Conservation (phyloP, 2,329 filamentous ascomycete genomes). For the Penicillium paneum region DNA sequence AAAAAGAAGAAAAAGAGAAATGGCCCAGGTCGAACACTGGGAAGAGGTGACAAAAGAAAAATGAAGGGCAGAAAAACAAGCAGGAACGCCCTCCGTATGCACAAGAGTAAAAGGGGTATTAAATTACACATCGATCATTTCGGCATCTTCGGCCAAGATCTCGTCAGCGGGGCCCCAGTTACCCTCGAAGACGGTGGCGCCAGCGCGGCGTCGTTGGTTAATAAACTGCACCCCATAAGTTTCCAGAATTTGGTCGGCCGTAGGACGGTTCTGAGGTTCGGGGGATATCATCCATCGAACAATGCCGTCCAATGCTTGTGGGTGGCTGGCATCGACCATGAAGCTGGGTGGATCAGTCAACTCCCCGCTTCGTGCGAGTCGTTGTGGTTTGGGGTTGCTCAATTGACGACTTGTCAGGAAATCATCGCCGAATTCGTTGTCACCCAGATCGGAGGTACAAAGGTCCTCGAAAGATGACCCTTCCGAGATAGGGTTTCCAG, state of each 20-base stretch:
- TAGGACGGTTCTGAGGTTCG: constrained; percentile 69
- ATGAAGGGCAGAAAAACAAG: constrained; percentile 12
- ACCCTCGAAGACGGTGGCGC: constrained; percentile 93
- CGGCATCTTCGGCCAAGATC: constrained; percentile 55
- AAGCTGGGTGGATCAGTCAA: constrained; percentile 73
- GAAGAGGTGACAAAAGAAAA: constrained; percentile 23
- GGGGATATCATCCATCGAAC: constrained; percentile 86
- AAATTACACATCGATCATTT: constrained; percentile 61
- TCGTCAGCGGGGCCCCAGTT: constrained; percentile 83
- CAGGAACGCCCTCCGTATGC: constrained; percentile 35
- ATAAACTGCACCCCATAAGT: constrained; percentile 79
- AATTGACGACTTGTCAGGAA: constrained; percentile 30
- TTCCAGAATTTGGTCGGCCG: constrained; percentile 68
- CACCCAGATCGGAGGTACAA: constrained; percentile 43
- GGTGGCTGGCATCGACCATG: constrained; percentile 74
- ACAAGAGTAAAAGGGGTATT: constrained; percentile 25
- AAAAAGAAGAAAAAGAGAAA: constrained; percentile 16
- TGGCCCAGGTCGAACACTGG: constrained; percentile 19
- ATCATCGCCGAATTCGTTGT: constrained; percentile 44
- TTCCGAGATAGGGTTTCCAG: constrained; percentile 61
- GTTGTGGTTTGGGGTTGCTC: constrained; percentile 24
- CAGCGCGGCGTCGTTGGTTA: constrained; percentile 69
- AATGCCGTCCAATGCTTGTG: constrained; percentile 75
- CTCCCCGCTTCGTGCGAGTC: constrained; percentile 51
- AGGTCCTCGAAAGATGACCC: constrained; percentile 45